Evolutionary conservation across 768 basidiomycete species (phyloP).

Genomic region (Mycena epipterygia): DNA sequence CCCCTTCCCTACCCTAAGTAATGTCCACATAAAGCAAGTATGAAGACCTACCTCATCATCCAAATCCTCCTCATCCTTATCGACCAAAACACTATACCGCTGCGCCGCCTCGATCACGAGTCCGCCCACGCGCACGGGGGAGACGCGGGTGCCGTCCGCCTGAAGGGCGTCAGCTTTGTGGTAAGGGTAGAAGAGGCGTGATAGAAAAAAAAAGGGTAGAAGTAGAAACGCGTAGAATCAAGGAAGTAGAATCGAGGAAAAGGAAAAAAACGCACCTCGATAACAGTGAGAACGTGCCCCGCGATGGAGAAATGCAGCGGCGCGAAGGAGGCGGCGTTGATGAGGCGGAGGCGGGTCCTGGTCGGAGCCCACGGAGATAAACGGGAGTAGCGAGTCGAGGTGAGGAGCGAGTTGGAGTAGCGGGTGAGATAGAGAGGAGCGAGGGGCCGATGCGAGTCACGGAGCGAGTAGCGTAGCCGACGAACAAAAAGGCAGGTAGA

Average conservation of each 20-base stretch:
- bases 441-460: no score
- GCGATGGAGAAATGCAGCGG: slow-evolving; percentile 61
- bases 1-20: no score
- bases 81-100: slow-evolving; percentile 63
- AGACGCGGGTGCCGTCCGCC: slow-evolving; percentile 61
- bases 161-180: no score
- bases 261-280: no score
- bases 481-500: no score
- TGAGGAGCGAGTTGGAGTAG: not conserved
- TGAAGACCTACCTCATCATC: no score
- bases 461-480: no score
- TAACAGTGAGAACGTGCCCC: slow-evolving; percentile 58
- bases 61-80: not conserved
- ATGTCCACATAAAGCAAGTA: no score
- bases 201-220: no score
- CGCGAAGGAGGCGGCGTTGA: slow-evolving; percentile 64
- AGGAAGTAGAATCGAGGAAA: no score
- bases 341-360: slow-evolving; percentile 61
- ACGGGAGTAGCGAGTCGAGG: not conserved
- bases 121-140: slow-evolving; percentile 53
- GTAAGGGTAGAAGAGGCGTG: no score
- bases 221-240: no score
- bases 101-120: slow-evolving; percentile 61
- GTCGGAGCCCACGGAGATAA: not conserved
- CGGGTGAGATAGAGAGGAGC: not conserved